Evolutionary conservation across 371 early-diverging fungal species (phyloP).

Genomic region (Syncephalastrum contaminatum): DNA sequence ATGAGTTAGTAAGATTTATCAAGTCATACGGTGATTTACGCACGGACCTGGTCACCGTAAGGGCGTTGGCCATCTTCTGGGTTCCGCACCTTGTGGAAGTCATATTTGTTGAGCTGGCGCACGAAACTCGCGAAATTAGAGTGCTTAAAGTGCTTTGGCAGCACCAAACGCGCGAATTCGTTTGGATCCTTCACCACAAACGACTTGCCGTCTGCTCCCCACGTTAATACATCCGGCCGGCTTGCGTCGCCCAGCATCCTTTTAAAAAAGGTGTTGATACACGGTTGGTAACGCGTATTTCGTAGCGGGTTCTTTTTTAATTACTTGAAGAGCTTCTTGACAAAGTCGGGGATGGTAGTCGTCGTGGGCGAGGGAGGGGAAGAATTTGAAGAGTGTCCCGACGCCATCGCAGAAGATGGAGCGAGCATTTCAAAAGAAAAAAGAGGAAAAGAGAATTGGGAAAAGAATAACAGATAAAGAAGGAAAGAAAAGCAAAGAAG

Average conservation of each 20-base stretch:
- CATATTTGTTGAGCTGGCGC: conserved; percentile 94
- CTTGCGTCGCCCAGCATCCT: conserved; percentile 68
- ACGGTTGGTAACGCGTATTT: neutral
- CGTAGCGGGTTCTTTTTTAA: neutral
- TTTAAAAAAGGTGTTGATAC: conserved; percentile 12
- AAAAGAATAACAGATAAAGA: too few relatives aligned
- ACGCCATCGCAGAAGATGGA: too few relatives aligned
- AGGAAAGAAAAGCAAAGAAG: too few relatives aligned
- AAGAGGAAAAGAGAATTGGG: too few relatives aligned
- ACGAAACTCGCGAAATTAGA: conserved; percentile 92
- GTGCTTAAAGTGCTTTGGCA: conserved; percentile 89
- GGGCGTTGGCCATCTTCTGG: conserved; percentile 55
- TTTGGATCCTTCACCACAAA: conserved; percentile 83
- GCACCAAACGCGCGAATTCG: conserved; percentile 70
- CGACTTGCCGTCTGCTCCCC: conserved; percentile 74
- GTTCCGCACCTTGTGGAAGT: conserved; percentile 80
- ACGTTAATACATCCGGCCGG: conserved; percentile 62
- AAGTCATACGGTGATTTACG: neutral
- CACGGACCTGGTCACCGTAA: conserved; percentile 67
- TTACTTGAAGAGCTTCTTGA: conserved; percentile 39
- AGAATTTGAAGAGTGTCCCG: too few relatives aligned
- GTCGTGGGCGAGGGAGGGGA: too few relatives aligned
- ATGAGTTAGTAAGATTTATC: neutral
- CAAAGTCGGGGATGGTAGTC: conserved; percentile 39
- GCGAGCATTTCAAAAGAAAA: too few relatives aligned